phyloP scores from a whole-genome alignment of 2,329 filamentous ascomycete genomes.

The Pestalotiopsis sp. region DNA sequence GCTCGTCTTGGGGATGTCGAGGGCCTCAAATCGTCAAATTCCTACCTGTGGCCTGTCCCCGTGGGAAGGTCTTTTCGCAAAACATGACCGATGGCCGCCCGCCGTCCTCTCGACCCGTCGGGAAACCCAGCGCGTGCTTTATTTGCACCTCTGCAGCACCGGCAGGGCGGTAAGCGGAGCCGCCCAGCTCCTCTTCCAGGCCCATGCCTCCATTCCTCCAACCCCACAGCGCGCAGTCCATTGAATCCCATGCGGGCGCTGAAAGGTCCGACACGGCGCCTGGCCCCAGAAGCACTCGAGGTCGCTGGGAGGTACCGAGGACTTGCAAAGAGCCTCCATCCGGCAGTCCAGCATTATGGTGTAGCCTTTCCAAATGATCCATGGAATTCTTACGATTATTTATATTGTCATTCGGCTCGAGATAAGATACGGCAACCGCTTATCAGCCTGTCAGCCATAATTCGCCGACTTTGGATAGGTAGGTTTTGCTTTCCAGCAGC shows the following conservation, averaged over 20 bases:
- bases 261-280: not conserved
- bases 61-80: not conserved
- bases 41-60: not conserved
- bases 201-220: not conserved
- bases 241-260: slow-evolving; percentile 7
- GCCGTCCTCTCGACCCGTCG: not conserved
- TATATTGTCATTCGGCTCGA: slow-evolving; percentile 14
- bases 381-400: slow-evolving; percentile 16
- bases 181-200: not conserved
- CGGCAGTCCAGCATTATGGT: slow-evolving; percentile 4
- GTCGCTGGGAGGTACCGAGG: slow-evolving; percentile 22
- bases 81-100: not conserved
- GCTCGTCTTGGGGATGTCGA: not conserved
- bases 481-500: not conserved
- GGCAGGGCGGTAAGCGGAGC: slow-evolving; percentile 8
- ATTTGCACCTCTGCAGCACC: not conserved
- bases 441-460: slow-evolving; percentile 9
- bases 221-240: not conserved
- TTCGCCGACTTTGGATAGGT: slow-evolving; percentile 11
- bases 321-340: slow-evolving; percentile 25
- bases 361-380: slow-evolving; percentile 6
- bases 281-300: not conserved
- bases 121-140: not conserved
- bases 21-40: not conserved
- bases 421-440: slow-evolving; percentile 9